Evolutionary conservation across 2,329 filamentous ascomycete species (phyloP).

Genomic region (Talaromyces albobiverticillius): DNA sequence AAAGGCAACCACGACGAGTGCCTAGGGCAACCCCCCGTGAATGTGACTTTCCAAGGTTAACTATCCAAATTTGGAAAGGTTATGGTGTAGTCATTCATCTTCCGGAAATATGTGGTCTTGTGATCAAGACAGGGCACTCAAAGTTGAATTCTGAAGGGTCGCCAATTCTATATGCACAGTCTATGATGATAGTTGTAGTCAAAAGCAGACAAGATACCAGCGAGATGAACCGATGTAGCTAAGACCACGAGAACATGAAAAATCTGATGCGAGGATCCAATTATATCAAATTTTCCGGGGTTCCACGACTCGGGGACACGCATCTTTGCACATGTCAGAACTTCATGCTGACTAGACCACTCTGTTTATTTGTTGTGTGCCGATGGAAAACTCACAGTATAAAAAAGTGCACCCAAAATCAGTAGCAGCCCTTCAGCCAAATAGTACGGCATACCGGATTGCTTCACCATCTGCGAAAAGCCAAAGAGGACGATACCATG

Average conservation of each 20-base stretch:
- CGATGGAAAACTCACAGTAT: conserved; percentile 14
- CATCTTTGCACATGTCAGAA: conserved; percentile 12
- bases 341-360: background rate
- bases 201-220: conserved; percentile 33
- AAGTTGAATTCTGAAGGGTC: too few relatives aligned
- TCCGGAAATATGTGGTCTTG: too few relatives aligned
- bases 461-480: conserved; percentile 19
- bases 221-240: conserved; percentile 39
- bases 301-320: conserved; percentile 24
- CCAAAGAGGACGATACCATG: conserved; percentile 28
- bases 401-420: conserved; percentile 29
- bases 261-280: conserved; percentile 31
- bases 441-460: conserved; percentile 32
- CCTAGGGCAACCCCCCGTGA: too few relatives aligned
- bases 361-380: background rate
- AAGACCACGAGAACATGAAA: conserved; percentile 39
- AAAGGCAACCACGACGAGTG: too few relatives aligned
- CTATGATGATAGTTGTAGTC: conserved; percentile 28
- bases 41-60: too few relatives aligned
- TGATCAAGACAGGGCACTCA: too few relatives aligned
- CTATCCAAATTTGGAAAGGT: too few relatives aligned
- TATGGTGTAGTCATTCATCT: too few relatives aligned
- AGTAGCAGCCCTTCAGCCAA: conserved; percentile 30
- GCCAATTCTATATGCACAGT: background rate
- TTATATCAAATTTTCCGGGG: conserved; percentile 34